These are phyloP conservation scores for Debaryomyces sp. DNA, from an alignment of 1,139 yeast genomes.

Conservation along the genomic window DNA sequence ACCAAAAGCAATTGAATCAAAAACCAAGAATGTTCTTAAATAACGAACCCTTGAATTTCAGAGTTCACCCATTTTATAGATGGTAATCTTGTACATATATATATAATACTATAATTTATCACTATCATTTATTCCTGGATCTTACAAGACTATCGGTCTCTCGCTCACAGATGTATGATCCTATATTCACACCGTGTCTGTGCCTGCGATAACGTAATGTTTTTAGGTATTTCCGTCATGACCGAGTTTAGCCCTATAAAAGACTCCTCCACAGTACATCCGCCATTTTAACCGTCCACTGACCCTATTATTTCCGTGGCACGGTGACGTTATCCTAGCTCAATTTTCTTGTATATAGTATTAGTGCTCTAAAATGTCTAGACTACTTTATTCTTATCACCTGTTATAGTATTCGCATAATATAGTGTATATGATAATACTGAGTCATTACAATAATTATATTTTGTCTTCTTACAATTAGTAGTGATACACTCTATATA, in stretches of 20 bases:
- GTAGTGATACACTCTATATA: not conserved
- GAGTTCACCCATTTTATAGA: slow-evolving; percentile 45
- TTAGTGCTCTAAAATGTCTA: slow-evolving; percentile 1
- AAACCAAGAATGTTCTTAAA: slow-evolving; percentile 53
- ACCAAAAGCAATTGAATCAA: slow-evolving; percentile 38
- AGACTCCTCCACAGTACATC: not conserved
- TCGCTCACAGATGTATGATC: not conserved
- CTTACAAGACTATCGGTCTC: not conserved
- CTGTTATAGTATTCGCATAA: not conserved
- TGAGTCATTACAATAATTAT: slow-evolving; percentile 4
- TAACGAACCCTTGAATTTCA: slow-evolving; percentile 49
- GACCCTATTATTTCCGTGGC: not conserved
- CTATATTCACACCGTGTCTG: not conserved
- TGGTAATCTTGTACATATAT: slow-evolving; percentile 36
- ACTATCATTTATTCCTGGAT: not conserved
- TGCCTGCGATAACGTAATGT: not conserved
- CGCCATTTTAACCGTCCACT: not conserved
- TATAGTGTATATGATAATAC: slow-evolving; percentile 5
- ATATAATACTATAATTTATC: slow-evolving; percentile 1
- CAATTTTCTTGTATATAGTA: slow-evolving; percentile 4
- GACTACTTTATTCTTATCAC: slow-evolving; percentile 1
- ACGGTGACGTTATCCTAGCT: slow-evolving; percentile 1
- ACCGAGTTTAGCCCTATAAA: not conserved
- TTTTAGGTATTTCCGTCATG: not conserved
- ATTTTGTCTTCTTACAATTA: not conserved